phyloP scores from a whole-genome alignment of 2,329 filamentous ascomycete genomes.

The Cytospora schulzeri region DNA sequence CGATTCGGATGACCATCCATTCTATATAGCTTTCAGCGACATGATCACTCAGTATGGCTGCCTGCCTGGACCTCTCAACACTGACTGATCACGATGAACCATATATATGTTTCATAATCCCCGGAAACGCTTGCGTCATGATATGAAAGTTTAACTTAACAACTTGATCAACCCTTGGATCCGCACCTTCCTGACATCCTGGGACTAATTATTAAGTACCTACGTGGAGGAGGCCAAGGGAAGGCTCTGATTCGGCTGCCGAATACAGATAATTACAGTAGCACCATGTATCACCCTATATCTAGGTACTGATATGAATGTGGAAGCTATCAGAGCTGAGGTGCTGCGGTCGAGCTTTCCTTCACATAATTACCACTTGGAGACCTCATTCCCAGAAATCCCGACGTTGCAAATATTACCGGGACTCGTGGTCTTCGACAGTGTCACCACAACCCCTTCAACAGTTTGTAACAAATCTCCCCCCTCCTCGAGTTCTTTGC shows the following conservation, averaged over 20 bases:
- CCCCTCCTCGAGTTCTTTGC: neutral
- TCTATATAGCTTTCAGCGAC: too few relatives aligned
- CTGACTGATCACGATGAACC: too few relatives aligned
- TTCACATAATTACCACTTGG: neutral
- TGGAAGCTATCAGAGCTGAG: neutral
- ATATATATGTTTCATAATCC: too few relatives aligned
- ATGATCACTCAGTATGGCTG: too few relatives aligned
- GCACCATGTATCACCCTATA: too few relatives aligned
- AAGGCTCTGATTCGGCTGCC: too few relatives aligned
- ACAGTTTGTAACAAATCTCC: neutral
- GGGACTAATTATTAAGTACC: neutral
- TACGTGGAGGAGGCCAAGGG: too few relatives aligned
- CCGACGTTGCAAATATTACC: neutral
- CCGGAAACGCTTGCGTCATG: neutral
- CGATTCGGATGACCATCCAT: too few relatives aligned
- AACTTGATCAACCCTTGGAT: neutral
- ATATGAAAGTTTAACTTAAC: neutral
- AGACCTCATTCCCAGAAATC: neutral
- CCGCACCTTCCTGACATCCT: neutral
- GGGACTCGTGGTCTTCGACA: neutral
- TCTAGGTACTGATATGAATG: neutral
- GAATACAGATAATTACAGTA: too few relatives aligned
- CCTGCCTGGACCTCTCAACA: too few relatives aligned
- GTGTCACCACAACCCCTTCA: neutral
- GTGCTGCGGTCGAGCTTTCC: neutral